phyloP scores from a whole-genome alignment of 148 eudicot species.

The Mesembryanthemum crystallinum region DNA sequence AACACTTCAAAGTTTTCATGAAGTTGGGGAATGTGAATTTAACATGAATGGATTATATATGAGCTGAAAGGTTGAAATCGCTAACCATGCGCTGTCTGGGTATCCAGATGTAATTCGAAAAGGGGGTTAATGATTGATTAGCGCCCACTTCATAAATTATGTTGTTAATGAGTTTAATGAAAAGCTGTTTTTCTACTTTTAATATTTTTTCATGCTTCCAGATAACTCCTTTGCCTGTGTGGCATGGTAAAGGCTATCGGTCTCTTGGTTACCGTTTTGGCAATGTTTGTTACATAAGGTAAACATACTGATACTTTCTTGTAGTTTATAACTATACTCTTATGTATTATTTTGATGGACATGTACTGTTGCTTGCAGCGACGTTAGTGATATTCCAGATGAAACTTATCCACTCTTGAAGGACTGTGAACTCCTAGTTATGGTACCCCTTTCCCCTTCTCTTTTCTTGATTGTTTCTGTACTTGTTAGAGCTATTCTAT shows the following conservation, averaged over 20 bases:
- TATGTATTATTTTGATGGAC: background rate
- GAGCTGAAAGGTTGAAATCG: background rate
- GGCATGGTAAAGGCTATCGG: conserved; percentile 90
- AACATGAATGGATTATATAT: background rate
- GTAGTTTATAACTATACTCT: background rate
- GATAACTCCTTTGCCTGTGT: conserved; percentile 95
- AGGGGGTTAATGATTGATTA: background rate
- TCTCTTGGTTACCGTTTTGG: conserved; percentile 95
- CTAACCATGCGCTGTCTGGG: background rate
- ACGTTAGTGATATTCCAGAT: conserved; percentile 92
- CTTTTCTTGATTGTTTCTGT: background rate
- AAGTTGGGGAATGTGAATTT: background rate
- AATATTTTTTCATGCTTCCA: conserved; percentile 28
- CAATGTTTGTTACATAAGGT: conserved; percentile 93
- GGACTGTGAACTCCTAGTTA: conserved; percentile 80
- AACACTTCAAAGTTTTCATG: background rate
- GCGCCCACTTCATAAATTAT: background rate
- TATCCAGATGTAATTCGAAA: background rate
- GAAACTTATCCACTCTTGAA: conserved; percentile 87
- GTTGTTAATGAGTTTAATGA: background rate
- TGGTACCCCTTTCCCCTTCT: conserved; percentile 46
- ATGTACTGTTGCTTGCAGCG: conserved; percentile 48
- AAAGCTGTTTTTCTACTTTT: background rate
- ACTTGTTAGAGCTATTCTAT: background rate
- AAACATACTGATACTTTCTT: conserved; percentile 6